Percentiles rank a stretch among this genome's conserved stretches.
These are phyloP conservation scores for Leishmania braziliensis DNA, from an alignment of 208 protist species.

Conservation along the genomic window DNA sequence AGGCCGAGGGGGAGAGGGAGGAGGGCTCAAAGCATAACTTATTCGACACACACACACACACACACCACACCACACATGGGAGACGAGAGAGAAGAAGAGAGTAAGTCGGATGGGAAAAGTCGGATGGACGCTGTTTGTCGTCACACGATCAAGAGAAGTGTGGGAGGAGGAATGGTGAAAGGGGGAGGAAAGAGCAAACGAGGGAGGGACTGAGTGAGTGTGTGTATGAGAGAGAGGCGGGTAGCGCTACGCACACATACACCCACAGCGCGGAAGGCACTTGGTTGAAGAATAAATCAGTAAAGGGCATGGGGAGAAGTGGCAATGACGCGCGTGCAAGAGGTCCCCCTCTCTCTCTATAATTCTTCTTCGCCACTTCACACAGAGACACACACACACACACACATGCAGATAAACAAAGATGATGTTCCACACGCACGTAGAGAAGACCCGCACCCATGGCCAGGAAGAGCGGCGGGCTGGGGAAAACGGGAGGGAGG, in stretches of 20 bases:
- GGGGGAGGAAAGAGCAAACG: not conserved
- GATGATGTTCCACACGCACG: not conserved
- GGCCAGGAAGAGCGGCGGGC: not conserved
- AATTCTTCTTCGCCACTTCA: conserved; percentile 2
- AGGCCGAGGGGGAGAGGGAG: not conserved
- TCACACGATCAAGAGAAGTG: not conserved
- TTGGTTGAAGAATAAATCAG: not conserved
- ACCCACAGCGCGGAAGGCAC: not conserved
- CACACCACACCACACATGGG: not conserved
- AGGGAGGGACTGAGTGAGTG: not conserved
- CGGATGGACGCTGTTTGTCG: not conserved
- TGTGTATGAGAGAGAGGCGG: not conserved
- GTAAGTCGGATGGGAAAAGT: not conserved
- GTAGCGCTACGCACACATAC: not conserved
- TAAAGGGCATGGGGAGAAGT: too few relatives aligned
- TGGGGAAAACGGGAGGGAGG: not conserved
- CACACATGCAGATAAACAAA: not conserved
- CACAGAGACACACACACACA: not conserved
- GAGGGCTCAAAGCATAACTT: not conserved
- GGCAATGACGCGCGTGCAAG: not conserved
- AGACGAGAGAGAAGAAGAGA: not conserved
- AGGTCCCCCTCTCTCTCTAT: not conserved
- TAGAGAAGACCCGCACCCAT: not conserved
- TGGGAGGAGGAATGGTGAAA: not conserved
- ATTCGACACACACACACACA: not conserved